Percentiles rank a stretch among this genome's conserved stretches.
Conservation (phyloP, 805 yeast genomes). For the Ogataea parapolymorpha region DNA sequence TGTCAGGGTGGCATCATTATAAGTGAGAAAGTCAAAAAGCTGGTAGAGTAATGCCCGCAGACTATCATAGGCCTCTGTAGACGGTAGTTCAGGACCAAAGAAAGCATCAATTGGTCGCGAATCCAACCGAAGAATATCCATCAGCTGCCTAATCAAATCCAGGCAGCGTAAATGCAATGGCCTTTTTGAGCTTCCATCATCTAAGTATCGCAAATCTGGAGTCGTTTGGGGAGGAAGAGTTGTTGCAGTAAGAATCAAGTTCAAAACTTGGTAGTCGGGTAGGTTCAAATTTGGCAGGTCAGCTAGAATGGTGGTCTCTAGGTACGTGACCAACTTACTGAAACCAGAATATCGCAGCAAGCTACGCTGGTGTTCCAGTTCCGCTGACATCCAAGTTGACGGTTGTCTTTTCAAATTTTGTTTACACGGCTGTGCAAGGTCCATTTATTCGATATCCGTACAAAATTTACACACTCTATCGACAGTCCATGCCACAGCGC, state of each 20-base stretch:
- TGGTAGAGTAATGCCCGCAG: conserved; percentile 20
- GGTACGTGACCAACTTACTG: conserved; percentile 34
- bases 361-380: conserved; percentile 14
- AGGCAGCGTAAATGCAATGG: conserved; percentile 34
- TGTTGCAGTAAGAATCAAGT: conserved; percentile 36
- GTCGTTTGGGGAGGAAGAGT: conserved; percentile 31
- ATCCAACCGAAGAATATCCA: conserved; percentile 3
- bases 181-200: conserved; percentile 24
- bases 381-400: conserved; percentile 2
- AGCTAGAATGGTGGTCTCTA: conserved; percentile 30
- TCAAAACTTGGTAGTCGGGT: conserved; percentile 35
- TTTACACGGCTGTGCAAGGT: not conserved
- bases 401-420: not conserved
- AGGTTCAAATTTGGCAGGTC: conserved; percentile 25
- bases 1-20: not conserved
- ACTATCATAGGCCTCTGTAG: conserved; percentile 2
- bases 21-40: conserved; percentile 8
- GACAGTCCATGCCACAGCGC: conserved; percentile 22
- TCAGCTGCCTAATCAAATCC: conserved; percentile 25
- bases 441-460: conserved; percentile 3
- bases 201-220: conserved; percentile 23
- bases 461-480: conserved; percentile 8
- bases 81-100: conserved; percentile 24
- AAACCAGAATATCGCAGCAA: conserved; percentile 26
- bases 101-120: conserved; percentile 22